Base-by-base conservation (phyloP, 2,329 filamentous ascomycete species). In the Verruconis gallopava region DNA sequence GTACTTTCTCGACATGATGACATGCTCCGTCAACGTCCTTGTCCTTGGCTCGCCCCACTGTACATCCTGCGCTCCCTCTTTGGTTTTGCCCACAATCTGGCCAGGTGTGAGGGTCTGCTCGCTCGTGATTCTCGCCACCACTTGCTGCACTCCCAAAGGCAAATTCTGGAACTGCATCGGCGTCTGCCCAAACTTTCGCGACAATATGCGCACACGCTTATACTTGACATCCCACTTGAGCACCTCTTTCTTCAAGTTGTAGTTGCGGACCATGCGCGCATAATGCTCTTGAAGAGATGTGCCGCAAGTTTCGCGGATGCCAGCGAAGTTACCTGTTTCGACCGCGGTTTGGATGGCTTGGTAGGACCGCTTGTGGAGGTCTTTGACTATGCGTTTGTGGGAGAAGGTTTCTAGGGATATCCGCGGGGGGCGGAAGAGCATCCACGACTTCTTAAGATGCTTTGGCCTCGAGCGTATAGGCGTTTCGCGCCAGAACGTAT, bases 1-100 rank as follows among this genome's bases (percentile, higher is more conserved):
- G 11, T 41, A 28, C 18, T 30, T 21, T 18, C 42, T 32, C 37
- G 40, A 37, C 12, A 44, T 22, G 5, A 44, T 37, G 19, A 44
- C 5, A 19, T 41, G 35, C 15, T 44, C 42, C 12, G 20, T 17
- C 4, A 39, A 21, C 5, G 15, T 19, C 35, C 36, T 38, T 28
- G 34, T 33, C 35, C 38, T 43, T 3, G 40, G 30, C 5, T 36
- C 32, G 13, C 21, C 33, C 40, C 40, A 42, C 17, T 15, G 30
- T 15, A 36, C 20, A 4, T 36, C 33, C 18, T 6, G 13, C 13
- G 33, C 6, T 9, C 33, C n/a, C 30, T 19, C 19, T 25, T 34
- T 28, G 1, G n/a, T 9, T 30, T 30, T 30, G 9, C 25, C 25
- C 9, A 30, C 25, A 9, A 30, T n/a, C 6, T 30, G 25, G 9